Base-by-base conservation (phyloP, 2,329 filamentous ascomycete species). In the Neurospora sp. region DNA sequence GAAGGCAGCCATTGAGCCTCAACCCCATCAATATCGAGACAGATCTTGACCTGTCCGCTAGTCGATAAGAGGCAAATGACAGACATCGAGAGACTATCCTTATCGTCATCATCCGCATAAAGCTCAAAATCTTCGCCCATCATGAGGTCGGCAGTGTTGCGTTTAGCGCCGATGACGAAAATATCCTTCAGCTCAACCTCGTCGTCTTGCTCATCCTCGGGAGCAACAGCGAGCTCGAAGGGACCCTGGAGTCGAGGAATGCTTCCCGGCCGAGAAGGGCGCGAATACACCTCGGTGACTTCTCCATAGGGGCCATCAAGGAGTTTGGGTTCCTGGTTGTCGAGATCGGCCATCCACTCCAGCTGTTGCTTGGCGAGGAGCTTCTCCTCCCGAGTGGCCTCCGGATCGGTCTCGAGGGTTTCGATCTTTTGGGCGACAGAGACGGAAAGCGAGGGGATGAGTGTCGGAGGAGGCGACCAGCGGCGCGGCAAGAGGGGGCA, bases 401-500 rank as follows among this genome's bases (percentile, higher is more conserved):
- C 78, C 1, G 84, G 82, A 73, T 90, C 87, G 73, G 89, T 87
- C 73, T 90, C 87, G 52, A 87, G 83, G 3, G 85, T 84, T 2
- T 85, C 88, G 13, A 91, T 81, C 73, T 92, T 93, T 46, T 92
- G 89, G 36, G 96, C 89, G 70, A 97, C 91, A 9, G 91, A 91
- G 0, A 95, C 90, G 0, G 92, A 93, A 28, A 97, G 84, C 0
- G 93, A 93, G 2, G 93, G 91, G 15, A 97, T 88, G 39, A 96
- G 84, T 0, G 91, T 91, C 1, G 90, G 86, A 15, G 91, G 89
- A 33, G 91, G 89, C 33, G 92, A 89, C 93, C 95, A 98, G 75
- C 91, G 93, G 68, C 89, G 89, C 0, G 96, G 96, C 39, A 99
- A 83, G 52, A 99, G 84, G 1, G 96, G 96, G 77, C 94, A 97